These are phyloP conservation scores for Sarcocystis neurona DNA, from an alignment of 169 alveolate genomes.

Conservation along the genomic window DNA sequence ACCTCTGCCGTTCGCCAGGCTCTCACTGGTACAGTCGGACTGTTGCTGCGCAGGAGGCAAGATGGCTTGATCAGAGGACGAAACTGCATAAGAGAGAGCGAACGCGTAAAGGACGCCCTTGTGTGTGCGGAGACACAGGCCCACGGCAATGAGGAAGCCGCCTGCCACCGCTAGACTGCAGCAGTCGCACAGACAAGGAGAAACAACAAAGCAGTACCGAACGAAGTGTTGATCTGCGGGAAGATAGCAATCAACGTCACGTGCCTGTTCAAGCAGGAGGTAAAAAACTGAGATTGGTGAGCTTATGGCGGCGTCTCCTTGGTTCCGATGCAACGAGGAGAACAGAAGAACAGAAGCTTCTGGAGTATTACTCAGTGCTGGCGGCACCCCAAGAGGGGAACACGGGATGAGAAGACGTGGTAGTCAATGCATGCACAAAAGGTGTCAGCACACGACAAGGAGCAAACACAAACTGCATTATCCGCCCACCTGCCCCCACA, in stretches of 20 bases:
- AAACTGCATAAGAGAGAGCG: background rate
- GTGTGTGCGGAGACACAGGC: slow-evolving; percentile 30
- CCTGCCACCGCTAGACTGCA: slow-evolving; percentile 12
- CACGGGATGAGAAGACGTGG: too few species aligned
- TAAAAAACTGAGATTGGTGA: background rate
- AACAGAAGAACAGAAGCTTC: background rate
- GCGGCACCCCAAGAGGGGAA: background rate
- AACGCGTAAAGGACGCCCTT: slow-evolving; percentile 27
- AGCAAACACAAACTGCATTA: too few species aligned
- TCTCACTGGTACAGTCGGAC: too few species aligned
- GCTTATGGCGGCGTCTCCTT: background rate
- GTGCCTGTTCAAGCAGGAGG: background rate
- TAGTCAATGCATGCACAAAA: too few species aligned
- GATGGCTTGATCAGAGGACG: too few species aligned
- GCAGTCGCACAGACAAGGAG: background rate
- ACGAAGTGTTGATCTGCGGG: background rate
- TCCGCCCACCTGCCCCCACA: too few species aligned
- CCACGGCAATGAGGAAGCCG: background rate
- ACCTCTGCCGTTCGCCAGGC: too few species aligned
- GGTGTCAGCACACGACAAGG: too few species aligned
- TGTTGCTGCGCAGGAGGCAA: too few species aligned
- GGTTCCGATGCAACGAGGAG: background rate
- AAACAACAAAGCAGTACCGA: background rate
- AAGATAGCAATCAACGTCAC: background rate
- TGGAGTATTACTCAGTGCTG: background rate